Percentiles rank a stretch among this genome's conserved stretches.
These are phyloP conservation scores for Mycena kentingensis DNA, from an alignment of 768 basidiomycete genomes.

Conservation along the genomic window DNA sequence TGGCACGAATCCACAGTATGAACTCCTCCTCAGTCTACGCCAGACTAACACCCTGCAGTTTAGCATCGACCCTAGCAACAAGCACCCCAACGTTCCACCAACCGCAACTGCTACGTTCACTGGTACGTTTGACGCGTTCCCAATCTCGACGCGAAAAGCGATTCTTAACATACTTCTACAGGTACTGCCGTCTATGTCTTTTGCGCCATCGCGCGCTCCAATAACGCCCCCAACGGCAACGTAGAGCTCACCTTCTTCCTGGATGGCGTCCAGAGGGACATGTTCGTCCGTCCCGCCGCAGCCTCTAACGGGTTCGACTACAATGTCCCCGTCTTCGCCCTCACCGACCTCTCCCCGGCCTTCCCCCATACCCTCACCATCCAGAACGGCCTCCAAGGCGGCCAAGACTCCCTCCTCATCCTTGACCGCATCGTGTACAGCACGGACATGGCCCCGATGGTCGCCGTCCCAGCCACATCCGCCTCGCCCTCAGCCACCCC, in stretches of 20 bases:
- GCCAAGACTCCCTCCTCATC: constrained; percentile 28
- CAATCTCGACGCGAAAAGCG: neutral
- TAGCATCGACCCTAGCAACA: constrained; percentile 18
- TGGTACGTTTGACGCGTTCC: constrained; percentile 28
- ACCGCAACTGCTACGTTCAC: constrained; percentile 36
- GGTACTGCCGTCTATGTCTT: constrained; percentile 49
- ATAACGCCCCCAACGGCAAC: constrained; percentile 26
- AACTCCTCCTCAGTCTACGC: neutral
- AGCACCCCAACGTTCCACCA: constrained; percentile 19
- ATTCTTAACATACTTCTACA: constrained; percentile 21
- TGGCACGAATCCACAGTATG: constrained; percentile 39
- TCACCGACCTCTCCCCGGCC: constrained; percentile 24
- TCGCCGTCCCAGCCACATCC: neutral
- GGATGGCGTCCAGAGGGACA: constrained; percentile 32
- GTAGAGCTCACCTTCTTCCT: constrained; percentile 38
- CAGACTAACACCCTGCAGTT: constrained; percentile 9
- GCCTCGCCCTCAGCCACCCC: neutral
- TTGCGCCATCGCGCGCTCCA: constrained; percentile 36
- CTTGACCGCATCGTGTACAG: constrained; percentile 46
- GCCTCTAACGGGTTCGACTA: constrained; percentile 28
- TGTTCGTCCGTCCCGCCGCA: constrained; percentile 23
- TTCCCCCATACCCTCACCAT: constrained; percentile 30
- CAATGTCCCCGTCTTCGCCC: constrained; percentile 33
- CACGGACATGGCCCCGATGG: constrained; percentile 25
- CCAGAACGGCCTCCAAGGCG: constrained; percentile 30